Evolutionary conservation across 306 rosid genomes (phyloP).

Genomic region (Prunus kanzakura): DNA sequence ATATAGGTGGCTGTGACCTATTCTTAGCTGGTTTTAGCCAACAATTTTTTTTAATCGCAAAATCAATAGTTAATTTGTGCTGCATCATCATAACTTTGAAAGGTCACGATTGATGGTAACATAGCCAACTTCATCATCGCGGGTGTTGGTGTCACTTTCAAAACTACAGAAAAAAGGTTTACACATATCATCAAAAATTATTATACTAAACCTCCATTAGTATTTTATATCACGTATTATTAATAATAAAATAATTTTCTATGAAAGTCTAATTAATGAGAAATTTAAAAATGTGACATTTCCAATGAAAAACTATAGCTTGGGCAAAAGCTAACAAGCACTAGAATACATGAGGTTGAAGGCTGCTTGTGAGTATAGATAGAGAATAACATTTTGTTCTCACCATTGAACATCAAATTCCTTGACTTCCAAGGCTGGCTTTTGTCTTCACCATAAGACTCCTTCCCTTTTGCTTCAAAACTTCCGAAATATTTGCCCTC

Average conservation of each 20-base stretch:
- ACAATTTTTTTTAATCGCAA: background rate
- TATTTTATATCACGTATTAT: background rate
- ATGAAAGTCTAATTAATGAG: slow-evolving; percentile 9
- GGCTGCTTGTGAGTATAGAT: slow-evolving; percentile 17
- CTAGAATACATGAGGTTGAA: slow-evolving; percentile 21
- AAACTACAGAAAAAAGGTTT: background rate
- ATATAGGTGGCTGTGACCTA: background rate
- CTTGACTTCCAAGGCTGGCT: slow-evolving; percentile 64
- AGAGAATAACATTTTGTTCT: background rate
- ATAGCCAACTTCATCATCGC: background rate
- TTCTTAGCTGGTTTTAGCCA: background rate
- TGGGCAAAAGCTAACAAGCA: slow-evolving; percentile 45
- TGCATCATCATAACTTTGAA: background rate
- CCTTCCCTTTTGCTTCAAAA: slow-evolving; percentile 40
- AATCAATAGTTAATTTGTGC: background rate
- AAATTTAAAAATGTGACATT: slow-evolving; percentile 28
- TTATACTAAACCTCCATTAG: background rate
- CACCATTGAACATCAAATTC: slow-evolving; percentile 22
- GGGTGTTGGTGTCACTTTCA: slow-evolving; percentile 8
- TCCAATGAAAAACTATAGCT: slow-evolving; percentile 27
- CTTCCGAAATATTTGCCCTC: slow-evolving; percentile 30
- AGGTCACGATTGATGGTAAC: slow-evolving; percentile 1
- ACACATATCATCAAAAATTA: background rate
- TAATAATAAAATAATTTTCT: background rate
- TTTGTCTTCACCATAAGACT: slow-evolving; percentile 54